Percentiles rank a stretch among this genome's conserved stretches.
These are phyloP conservation scores for Akanthomyces muscarius DNA, from an alignment of 2,329 filamentous ascomycete species.

Conservation along the genomic window DNA sequence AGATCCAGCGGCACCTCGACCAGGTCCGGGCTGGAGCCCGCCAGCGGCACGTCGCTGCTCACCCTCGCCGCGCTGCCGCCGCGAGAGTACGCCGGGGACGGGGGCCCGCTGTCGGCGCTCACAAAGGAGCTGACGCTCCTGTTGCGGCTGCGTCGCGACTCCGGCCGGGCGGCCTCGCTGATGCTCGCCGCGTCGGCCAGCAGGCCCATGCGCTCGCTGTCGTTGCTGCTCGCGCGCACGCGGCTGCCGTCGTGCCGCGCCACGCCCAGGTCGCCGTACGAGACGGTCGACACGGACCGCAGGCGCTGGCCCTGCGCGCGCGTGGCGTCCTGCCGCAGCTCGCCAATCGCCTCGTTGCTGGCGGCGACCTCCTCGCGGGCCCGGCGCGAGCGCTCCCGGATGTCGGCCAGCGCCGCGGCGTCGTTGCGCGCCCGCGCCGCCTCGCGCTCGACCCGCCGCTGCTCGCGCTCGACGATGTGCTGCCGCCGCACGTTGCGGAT, in stretches of 20 bases:
- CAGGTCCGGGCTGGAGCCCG: conserved; percentile 51
- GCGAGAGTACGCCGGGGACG: conserved; percentile 31
- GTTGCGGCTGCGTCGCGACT: conserved; percentile 38
- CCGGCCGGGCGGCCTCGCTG: conserved; percentile 32
- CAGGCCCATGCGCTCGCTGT: conserved; percentile 68
- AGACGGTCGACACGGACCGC: conserved; percentile 68
- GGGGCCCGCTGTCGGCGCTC: conserved; percentile 48
- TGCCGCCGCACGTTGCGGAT: conserved; percentile 74
- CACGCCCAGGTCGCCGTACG: conserved; percentile 72
- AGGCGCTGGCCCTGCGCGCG: conserved; percentile 57
- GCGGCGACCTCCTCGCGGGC: conserved; percentile 39
- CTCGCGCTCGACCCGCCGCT: conserved; percentile 62
- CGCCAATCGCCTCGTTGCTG: conserved; percentile 53
- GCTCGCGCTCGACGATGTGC: conserved; percentile 73
- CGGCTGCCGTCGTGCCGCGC: conserved; percentile 74
- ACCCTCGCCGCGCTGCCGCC: not conserved
- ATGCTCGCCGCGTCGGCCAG: conserved; percentile 70
- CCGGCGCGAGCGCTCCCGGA: conserved; percentile 55
- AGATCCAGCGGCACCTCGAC: conserved; percentile 50
- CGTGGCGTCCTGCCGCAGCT: conserved; percentile 52
- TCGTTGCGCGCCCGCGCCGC: conserved; percentile 73
- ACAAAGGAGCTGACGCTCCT: conserved; percentile 51
- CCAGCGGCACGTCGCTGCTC: conserved; percentile 18
- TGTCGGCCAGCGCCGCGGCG: conserved; percentile 59
- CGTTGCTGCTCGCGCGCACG: conserved; percentile 66